A percentile compares a stretch with the other conserved stretches of the same genome.
Conservation (phyloP, 495 filamentous ascomycete genomes). For the Tuber magnatum region DNA sequence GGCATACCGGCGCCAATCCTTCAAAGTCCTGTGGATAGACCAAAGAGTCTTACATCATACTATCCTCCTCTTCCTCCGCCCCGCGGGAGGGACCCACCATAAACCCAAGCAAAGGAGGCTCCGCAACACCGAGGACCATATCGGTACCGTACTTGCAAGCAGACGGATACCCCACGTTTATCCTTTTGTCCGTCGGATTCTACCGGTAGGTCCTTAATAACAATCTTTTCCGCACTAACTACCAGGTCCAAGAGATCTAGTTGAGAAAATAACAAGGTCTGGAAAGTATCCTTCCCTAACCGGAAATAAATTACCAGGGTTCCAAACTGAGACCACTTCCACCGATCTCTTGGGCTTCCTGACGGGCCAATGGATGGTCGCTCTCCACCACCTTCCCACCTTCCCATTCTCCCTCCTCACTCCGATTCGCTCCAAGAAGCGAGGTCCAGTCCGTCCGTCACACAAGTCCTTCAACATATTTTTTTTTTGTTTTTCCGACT, state of each 20-base stretch:
- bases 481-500: conserved; percentile 20
- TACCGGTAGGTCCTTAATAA: no score
- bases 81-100: background rate
- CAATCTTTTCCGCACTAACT: no score
- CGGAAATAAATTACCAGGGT: background rate
- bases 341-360: background rate
- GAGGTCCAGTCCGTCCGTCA: background rate
- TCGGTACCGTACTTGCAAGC: background rate
- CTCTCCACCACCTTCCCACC: background rate
- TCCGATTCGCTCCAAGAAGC: background rate
- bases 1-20: background rate
- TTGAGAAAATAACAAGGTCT: background rate
- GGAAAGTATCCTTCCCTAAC: background rate
- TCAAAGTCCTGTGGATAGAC: no score
- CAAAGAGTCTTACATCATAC: no score
- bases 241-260: no score
- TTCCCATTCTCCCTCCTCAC: background rate
- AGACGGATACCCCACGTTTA: background rate
- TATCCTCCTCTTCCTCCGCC: background rate
- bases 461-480: background rate
- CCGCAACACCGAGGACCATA: background rate
- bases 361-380: background rate
- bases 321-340: background rate
- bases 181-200: no score
- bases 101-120: background rate